phyloP scores from a whole-genome alignment of 495 filamentous ascomycete species.

The Penicillium ucsense region DNA sequence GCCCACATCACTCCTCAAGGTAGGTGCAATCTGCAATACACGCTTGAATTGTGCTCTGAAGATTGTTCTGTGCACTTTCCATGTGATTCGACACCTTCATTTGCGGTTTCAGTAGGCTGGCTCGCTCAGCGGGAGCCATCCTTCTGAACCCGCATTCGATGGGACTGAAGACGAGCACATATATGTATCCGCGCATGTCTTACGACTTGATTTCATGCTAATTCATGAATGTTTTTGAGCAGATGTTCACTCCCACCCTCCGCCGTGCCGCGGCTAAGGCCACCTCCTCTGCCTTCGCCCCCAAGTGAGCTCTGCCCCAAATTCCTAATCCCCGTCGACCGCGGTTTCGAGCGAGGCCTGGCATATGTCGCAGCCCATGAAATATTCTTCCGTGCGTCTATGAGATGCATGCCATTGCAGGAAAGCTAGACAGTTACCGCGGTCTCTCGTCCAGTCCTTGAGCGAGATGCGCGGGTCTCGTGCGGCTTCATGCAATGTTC shows the following conservation, averaged over 20 bases:
- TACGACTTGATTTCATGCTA: conserved; percentile 13
- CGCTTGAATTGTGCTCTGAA: too few relatives aligned
- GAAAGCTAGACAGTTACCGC: too few relatives aligned
- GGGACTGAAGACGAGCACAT: conserved; percentile 1
- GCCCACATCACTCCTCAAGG: conserved; percentile 22
- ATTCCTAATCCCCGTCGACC: neutral
- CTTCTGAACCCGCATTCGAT: too few relatives aligned
- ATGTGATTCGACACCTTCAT: too few relatives aligned
- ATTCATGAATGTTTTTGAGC: conserved; percentile 4
- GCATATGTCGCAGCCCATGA: neutral
- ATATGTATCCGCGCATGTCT: neutral
- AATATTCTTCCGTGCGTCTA: too few relatives aligned
- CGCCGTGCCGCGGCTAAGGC: conserved; percentile 35
- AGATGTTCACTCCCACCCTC: conserved; percentile 35
- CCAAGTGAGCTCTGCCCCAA: conserved; percentile 30
- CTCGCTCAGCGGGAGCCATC: too few relatives aligned
- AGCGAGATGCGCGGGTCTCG: too few relatives aligned
- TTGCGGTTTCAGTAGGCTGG: too few relatives aligned
- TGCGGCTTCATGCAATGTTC: too few relatives aligned
- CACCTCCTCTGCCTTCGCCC: conserved; percentile 29
- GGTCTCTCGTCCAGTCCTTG: too few relatives aligned
- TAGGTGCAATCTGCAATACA: conserved; percentile 7
- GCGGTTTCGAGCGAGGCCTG: neutral
- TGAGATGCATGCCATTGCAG: too few relatives aligned
- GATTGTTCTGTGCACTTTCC: too few relatives aligned